phyloP scores from a whole-genome alignment of 176 grass and related monocot species.

The sorghum (Sorghum bicolor) region Sorghum_bicolor_NCBIv3 NC_012876.2:12624501-12625000 shows the following conservation, averaged over 20 bases:
- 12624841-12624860: constrained; percentile 48
- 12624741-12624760: constrained; percentile 86
- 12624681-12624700: constrained; percentile 14
- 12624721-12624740: constrained; percentile 44
- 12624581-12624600: constrained; percentile 42
- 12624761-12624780: constrained; percentile 71
- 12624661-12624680: constrained; percentile 11
- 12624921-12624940: constrained; percentile 58
- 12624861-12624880: constrained; percentile 76
- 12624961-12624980: background rate
- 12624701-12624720: constrained; percentile 36
- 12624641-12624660: background rate
- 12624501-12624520: constrained; percentile 58
- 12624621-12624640: constrained; percentile 21
- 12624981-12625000: background rate
- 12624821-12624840: constrained; percentile 53
- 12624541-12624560: constrained; percentile 38
- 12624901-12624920: constrained; percentile 57
- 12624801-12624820: constrained; percentile 43
- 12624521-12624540: constrained; percentile 23
- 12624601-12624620: constrained; percentile 32
- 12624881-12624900: constrained; percentile 54
- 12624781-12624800: constrained; percentile 60
- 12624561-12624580: constrained; percentile 31
- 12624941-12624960: constrained; percentile 89